Base-by-base conservation (phyloP, 106 monocot species). In the Dendrobium huoshanense region DNA sequence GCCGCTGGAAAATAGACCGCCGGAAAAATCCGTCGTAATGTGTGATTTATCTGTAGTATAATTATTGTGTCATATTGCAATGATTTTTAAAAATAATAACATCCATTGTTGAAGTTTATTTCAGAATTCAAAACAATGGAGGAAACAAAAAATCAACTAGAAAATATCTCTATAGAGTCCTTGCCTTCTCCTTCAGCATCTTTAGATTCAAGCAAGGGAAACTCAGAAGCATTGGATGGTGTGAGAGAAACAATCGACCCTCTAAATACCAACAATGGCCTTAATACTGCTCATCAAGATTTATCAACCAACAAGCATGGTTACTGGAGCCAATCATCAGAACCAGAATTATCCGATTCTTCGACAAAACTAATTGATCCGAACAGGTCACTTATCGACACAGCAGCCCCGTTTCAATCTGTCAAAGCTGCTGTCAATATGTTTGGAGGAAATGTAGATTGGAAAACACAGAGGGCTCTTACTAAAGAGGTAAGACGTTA, bases 401-500 rank as follows among this genome's bases (percentile, higher is more conserved):
- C 91, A 27, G 82, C 89, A 31, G 82, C 85, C 16, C 89, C 89
- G 8, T 81, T 94, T 81, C 89, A 94, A 80, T 94, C 94, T 40
- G 94, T 94, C 29, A 94, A 91, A 74, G 83, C 82, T 31, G 91
- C 87, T 43, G 91, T 91, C 31, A 84, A 70, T 19, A 94, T 86
- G 82, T 91, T 91, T 77, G 94, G 94, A 75, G 94, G 89, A 41
- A 89, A 84, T 65, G 86, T 83, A 33, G 91, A 87, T 80, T 94
- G 94, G 94, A 94, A 89, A 75, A 84, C 91, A 79, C 89, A 87
- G 18, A 89, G 83, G 74, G 56, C 81, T 20, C 75, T 75, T 20
- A 16, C 74, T 18, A 54, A 83, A 49, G 84, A 86, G 84, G 92
- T 92, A 89, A 25, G 22, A 37, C 4, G 10, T 70, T 33, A 51